Base-by-base conservation (phyloP, 306 rosid genomes). In the Gillenia trifoliata region DNA sequence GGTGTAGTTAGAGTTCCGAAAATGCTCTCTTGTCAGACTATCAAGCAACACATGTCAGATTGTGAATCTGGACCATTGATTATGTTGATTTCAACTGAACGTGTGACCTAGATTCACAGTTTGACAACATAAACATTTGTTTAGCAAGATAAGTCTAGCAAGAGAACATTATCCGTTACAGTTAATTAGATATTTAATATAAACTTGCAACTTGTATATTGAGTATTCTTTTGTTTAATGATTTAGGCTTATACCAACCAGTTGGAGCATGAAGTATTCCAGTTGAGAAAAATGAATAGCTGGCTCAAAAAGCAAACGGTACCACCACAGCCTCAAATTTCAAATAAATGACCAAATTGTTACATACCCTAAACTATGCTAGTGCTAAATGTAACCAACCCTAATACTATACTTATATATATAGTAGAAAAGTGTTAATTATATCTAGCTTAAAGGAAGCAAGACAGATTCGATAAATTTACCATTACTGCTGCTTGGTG, bases 271-370 rank as follows among this genome's bases (percentile, higher is more conserved):
- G 75, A 82, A 54, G 86, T 74, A 38, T 33, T 19, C 66, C 75
- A 77, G 12, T 74, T 85, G 82, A 67, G 59, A 83, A 69, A 77
- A 64, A 30, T 45, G 55, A 88, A 80, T 66, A 36, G 26, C 19
- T 67, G 59, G 73, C 89, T 81, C 72, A 75, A 77, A 74, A 80
- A 56, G 83, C 63, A 66, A n/a, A 82, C 83, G 96, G 91, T 88
- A 88, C 49, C 64, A 52, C 23, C 31, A 56, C 25, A 55, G 65
- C 20, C 63, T 19, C 76, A 67, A 50, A 43, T 59, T 23, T n/a
- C 34, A 68, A 23, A 30, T 19, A 59, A 52, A n/a, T 52, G 2
- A 10, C 25, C 30, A 1, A 23, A 40, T 11, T 40, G 45, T 40
- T 40, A 11, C 45, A 10, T 47, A 47, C 52, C 52, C 52, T 47